A percentile compares a stretch with the other conserved stretches of the same genome.
phyloP scores from a whole-genome alignment of 495 filamentous ascomycete genomes.

The Penicillium atrosanguineum region DNA sequence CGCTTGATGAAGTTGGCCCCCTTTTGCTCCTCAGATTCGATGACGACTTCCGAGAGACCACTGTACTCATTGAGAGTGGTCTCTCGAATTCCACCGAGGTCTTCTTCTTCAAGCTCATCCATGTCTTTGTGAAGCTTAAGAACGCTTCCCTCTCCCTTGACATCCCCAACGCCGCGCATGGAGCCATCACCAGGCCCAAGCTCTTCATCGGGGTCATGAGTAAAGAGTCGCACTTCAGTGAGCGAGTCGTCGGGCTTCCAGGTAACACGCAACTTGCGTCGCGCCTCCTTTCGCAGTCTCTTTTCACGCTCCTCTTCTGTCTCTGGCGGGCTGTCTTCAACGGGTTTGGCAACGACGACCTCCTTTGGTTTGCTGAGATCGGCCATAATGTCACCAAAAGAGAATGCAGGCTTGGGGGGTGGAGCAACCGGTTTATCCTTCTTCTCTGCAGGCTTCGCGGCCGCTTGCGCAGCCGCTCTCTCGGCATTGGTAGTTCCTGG shows the following conservation, averaged over 20 bases:
- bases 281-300: conserved; percentile 74
- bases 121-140: conserved; percentile 69
- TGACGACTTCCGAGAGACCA: conserved; percentile 51
- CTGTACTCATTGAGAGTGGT: conserved; percentile 45
- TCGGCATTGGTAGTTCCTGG: conserved; percentile 57
- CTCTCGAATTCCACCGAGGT: conserved; percentile 53
- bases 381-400: conserved; percentile 59
- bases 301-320: conserved; percentile 72
- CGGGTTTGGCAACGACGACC: conserved; percentile 48
- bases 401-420: conserved; percentile 47
- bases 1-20: conserved; percentile 56
- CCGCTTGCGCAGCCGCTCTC: conserved; percentile 47
- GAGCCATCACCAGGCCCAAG: conserved; percentile 64
- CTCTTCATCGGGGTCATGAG: conserved; percentile 79
- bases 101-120: conserved; percentile 65
- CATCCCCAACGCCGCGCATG: conserved; percentile 66
- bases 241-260: conserved; percentile 75
- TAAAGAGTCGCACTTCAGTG: conserved; percentile 69
- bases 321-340: conserved; percentile 59
- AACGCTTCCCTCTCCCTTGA: conserved; percentile 74
- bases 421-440: conserved; percentile 37
- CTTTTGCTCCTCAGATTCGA: conserved; percentile 50
- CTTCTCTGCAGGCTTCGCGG: conserved; percentile 44
- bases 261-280: conserved; percentile 65
- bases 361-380: conserved; percentile 65